phyloP scores from a whole-genome alignment of 2,329 filamentous ascomycete genomes.

The Lojkania enalia region DNA sequence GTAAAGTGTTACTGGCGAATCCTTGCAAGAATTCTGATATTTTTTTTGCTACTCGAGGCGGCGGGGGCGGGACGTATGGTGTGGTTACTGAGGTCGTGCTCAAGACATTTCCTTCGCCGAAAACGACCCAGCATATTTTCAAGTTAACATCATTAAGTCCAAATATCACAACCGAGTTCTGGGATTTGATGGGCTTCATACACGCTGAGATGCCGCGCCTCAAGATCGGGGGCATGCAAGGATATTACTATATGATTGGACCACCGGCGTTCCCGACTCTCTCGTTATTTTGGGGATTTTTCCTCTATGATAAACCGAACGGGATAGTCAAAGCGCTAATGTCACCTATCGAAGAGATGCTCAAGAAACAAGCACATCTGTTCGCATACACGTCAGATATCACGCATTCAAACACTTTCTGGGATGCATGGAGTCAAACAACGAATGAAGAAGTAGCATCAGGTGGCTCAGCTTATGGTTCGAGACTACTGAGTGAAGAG shows the following conservation, averaged over 20 bases:
- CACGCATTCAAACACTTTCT: conserved; percentile 18
- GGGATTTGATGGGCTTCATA: conserved; percentile 23
- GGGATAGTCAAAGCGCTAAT: conserved; percentile 23
- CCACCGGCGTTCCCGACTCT: conserved; percentile 19
- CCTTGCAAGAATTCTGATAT: conserved; percentile 33
- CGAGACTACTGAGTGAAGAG: conserved; percentile 23
- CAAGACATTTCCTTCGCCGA: conserved; percentile 34
- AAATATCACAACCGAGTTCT: conserved; percentile 21
- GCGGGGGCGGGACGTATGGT: conserved; percentile 49
- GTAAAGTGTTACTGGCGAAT: conserved; percentile 20
- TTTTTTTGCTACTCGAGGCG: conserved; percentile 49
- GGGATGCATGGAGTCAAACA: conserved; percentile 7
- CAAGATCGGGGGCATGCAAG: conserved; percentile 33
- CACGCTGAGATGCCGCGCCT: conserved; percentile 27
- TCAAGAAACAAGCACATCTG: conserved; percentile 8
- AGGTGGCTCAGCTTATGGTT: conserved; percentile 24
- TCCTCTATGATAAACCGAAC: conserved; percentile 25
- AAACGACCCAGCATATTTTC: conserved; percentile 21
- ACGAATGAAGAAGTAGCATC: conserved; percentile 28
- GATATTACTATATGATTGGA: conserved; percentile 30
- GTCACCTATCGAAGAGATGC: conserved; percentile 19
- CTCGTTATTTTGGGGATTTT: conserved; percentile 24
- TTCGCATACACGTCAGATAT: conserved; percentile 21
- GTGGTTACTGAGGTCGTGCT: conserved; percentile 35
- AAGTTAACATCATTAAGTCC: conserved; percentile 10